Base-by-base conservation (phyloP, 2,329 filamentous ascomycete genomes). In the Sclerotinia glacialis region DNA sequence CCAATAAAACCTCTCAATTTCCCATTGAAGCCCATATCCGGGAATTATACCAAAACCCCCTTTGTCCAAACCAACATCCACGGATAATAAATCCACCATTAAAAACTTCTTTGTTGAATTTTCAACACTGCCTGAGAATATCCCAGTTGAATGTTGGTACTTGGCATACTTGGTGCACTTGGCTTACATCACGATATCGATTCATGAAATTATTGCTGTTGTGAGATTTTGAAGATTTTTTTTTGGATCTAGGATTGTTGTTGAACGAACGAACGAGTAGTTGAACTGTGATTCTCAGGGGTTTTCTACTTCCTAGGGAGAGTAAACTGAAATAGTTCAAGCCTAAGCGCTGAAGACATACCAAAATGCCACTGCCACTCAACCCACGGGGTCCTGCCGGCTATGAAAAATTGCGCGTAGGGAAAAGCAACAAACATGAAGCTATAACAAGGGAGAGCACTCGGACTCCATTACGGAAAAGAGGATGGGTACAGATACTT, bases 401-500 rank as follows among this genome's bases (percentile, higher is more conserved):
- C 31, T 61, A 61, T n/a, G 31, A 61, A 18, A 31, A 61, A 5
- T 5, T 61, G 31, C 31, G 44, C 14, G 8, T n/a, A n/a, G 44
- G 58, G 3, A 49, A 49, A 49, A n/a, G n/a, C 14, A 6, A 37
- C 2, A n/a, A 11, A 0, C 31, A 40, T 26, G 1, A 14, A 11
- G 2, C 31, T 0, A 26, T 37, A 5, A 26, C 11, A 7, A 14
- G 31, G 49, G 55, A 59, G 4, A 23, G 21, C 1, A 26, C 1
- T 21, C 46, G 44, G 5, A 7, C 6, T 1, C 58, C 58, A 12
- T 11, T 49, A 21, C 46, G 28, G 1, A 49, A 61, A 26, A 44
- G 21, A 1, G 58, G 44, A 21, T 61, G 58, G 58, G 44, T 61
- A 23, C 58, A 61, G 58, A 26, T 61, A 40, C 28, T 61, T 21